These are phyloP conservation scores for Rhizoclosmatium hyalinum DNA, from an alignment of 371 early-diverging fungal genomes.

Conservation along the genomic window DNA sequence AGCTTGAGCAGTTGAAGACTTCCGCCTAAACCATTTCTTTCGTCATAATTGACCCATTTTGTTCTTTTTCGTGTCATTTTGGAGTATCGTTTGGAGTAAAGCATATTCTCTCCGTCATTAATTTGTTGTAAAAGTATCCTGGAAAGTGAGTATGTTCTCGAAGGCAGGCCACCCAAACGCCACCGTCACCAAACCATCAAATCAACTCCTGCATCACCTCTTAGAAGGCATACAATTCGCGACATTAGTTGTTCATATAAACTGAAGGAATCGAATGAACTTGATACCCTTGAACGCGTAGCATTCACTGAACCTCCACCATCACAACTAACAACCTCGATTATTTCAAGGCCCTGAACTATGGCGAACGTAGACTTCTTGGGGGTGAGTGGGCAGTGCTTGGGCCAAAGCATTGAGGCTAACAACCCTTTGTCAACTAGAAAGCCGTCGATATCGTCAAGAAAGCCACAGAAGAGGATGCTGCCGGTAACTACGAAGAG, in stretches of 20 bases:
- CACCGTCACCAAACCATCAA: too few relatives aligned
- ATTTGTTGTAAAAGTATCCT: not conserved
- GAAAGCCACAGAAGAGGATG: conserved; percentile 93
- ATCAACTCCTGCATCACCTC: too few relatives aligned
- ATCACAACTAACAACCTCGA: not conserved
- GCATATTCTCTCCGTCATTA: not conserved
- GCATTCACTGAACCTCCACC: too few relatives aligned
- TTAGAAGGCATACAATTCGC: too few relatives aligned
- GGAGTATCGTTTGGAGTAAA: not conserved
- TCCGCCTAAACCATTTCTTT: conserved; percentile 1
- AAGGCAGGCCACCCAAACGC: too few relatives aligned
- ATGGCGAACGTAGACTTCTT: conserved; percentile 48
- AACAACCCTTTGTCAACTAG: conserved; percentile 13
- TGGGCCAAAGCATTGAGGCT: not conserved
- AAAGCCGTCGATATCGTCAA: conserved; percentile 75
- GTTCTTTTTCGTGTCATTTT: not conserved
- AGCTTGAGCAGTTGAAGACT: conserved; percentile 44
- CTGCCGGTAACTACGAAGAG: conserved; percentile 87
- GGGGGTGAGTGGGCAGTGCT: conserved; percentile 29
- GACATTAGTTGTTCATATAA: too few relatives aligned
- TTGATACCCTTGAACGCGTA: too few relatives aligned
- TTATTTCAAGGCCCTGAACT: not conserved
- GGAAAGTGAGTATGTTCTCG: too few relatives aligned
- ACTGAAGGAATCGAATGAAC: too few relatives aligned
- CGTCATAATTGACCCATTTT: not conserved